A percentile compares a stretch with the other conserved stretches of the same genome.
Evolutionary conservation across 257 asterid species (phyloP).

Genomic region (Haberlea rhodopensis): DNA sequence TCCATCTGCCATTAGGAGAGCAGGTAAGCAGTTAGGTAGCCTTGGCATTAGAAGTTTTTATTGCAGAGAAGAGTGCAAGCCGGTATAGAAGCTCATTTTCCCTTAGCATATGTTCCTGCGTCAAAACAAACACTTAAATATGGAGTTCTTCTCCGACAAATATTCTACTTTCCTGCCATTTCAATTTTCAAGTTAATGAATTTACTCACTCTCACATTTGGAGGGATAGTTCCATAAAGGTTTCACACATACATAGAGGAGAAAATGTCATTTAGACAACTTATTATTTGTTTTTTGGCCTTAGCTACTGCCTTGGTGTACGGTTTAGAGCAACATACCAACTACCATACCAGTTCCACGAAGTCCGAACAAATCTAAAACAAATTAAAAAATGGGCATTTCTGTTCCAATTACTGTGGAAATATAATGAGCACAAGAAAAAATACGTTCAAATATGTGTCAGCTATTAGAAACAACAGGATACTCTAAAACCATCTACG

Average conservation of each 20-base stretch:
- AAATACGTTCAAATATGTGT: not conserved
- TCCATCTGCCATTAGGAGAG: slow-evolving; percentile 70
- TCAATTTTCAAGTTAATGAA: not conserved
- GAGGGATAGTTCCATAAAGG: not conserved
- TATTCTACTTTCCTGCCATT: slow-evolving; percentile 29
- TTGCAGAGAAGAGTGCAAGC: slow-evolving; percentile 66
- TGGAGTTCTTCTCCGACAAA: slow-evolving; percentile 33
- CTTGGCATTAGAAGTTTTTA: slow-evolving; percentile 61
- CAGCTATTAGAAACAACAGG: too few relatives aligned
- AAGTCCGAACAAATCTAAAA: not conserved
- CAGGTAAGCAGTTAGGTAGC: slow-evolving; percentile 65
- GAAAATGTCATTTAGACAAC: not conserved
- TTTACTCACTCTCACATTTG: not conserved
- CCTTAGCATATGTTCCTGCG: slow-evolving; percentile 77
- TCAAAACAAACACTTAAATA: slow-evolving; percentile 76
- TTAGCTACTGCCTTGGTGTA: too few relatives aligned
- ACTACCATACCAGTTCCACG: not conserved
- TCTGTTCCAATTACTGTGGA: not conserved
- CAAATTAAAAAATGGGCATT: too few relatives aligned
- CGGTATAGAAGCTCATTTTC: slow-evolving; percentile 64
- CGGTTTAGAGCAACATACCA: not conserved
- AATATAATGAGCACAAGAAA: not conserved
- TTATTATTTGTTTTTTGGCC: not conserved
- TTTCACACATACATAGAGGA: too few relatives aligned
- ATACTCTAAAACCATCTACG: too few relatives aligned